Evolutionary conservation across 2,329 filamentous ascomycete species (phyloP), one percentile per base, ranked within the genome.

Genomic region (Neocatenulostroma microsporum): DNA sequence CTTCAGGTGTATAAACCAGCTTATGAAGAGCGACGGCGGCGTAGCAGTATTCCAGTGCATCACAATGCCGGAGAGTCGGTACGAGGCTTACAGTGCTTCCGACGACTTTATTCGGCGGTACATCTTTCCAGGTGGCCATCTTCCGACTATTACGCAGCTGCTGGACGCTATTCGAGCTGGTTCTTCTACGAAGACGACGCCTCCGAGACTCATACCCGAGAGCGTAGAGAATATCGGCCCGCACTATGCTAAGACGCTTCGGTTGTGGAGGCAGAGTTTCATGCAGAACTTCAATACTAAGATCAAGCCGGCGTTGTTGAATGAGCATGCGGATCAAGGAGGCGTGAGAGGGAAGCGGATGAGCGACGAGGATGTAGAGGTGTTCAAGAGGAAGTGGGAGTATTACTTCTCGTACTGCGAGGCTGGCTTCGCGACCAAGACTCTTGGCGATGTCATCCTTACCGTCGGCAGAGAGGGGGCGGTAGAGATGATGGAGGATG

Each of bases 351-450:
- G 45, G 23, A 46, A 48, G 37, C 62, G 64, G 3, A 77, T 81
- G 72, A 71, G 65, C 1, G 69, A 79, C 36, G 70, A 70, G 26
- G 78, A 77, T 23, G 68, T 82, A 1, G 74, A 80, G 27, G 69
- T 83, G 2, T 86, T 84, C 52, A 71, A 70, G 52, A 69, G 74
- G 45, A 84, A 84, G 56, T 86, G 81, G 82, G 72, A 82, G 66
- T 86, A 84, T 51, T 86, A 85, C 55, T 86, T 85, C 58, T 68
- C 73, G 15, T 85, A 85, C 54, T 84, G 80, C 44, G 81, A 85
- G 56, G 80, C 80, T 25, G 81, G 80, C 0, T 85, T 86, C 51
- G 64, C 73, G 40, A 81, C 76, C 5, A 84, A 84, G 61, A 82
- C 78, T 2, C 57, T 86, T 14, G 80, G 80, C 2, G 81, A 85